Base-by-base conservation (phyloP, 2,329 filamentous ascomycete genomes). In the Penicillium sp. region DNA sequence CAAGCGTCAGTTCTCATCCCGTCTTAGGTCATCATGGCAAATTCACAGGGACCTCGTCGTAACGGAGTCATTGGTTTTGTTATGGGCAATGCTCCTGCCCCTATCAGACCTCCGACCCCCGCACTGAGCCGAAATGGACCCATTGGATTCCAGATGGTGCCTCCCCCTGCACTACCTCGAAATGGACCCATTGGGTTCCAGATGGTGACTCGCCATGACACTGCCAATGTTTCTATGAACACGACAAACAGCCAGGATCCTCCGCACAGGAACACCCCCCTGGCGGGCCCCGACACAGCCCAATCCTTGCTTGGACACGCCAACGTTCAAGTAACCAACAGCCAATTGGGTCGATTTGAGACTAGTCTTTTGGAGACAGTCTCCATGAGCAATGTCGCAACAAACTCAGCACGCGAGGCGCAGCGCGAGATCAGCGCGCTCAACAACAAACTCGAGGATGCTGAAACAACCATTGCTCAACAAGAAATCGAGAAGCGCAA, bases 261-360 rank as follows among this genome's bases (percentile, higher is more conserved):
- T 36, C 47, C 47, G 38, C 39, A 50, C 47, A 18, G 47, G 40
- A 50, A 11, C 23, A 11, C 29, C 47, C 39, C 39, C 39, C 47
- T 50, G 47, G 47, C 26, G 30, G 39, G 47, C 47, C 47, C 47
- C 38, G 39, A 18, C 47, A 50, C 39, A 50, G 47, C 47, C 47
- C 39, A n/a, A 34, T n/a, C 14, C n/a, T 5, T 19, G 7, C 7
- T 3, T n/a, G 7, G 23, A 45, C 18, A 34, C n/a, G 9, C 18
- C 7, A 23, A 3, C 13, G 14, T 13, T n/a, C 29, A 11, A 19
- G 11, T 14, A n/a, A 19, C 36, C 23, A 27, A 27, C 39, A n/a
- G 4, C 19, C 10, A 8, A 13, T 7, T 26, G 39, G 39, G 6
- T 27, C 39, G 23, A 27, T 41, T 10, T 16, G 19, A 26, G 39